These are phyloP conservation scores for Cajanus cajan DNA, from an alignment of 306 rosid genomes.

Conservation along the genomic window DNA sequence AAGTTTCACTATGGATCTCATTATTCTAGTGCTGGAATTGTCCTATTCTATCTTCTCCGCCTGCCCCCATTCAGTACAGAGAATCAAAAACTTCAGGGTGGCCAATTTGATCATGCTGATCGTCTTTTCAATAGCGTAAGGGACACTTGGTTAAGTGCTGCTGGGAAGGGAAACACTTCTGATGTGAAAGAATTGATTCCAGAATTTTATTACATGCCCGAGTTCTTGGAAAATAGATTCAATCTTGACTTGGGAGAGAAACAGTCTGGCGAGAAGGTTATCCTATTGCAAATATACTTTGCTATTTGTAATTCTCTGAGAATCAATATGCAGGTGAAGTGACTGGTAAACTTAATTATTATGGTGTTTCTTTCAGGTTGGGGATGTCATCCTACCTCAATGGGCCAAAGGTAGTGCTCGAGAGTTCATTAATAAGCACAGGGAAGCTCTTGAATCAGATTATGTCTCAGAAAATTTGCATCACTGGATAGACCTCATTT, in stretches of 20 bases:
- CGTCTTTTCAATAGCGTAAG: slow-evolving; percentile 94
- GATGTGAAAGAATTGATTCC: slow-evolving; percentile 99
- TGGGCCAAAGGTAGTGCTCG: slow-evolving; percentile 96
- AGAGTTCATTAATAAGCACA: slow-evolving; percentile 94
- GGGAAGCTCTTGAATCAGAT: slow-evolving; percentile 98
- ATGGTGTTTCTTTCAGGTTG: slow-evolving; percentile 62
- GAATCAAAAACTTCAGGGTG: slow-evolving; percentile 99
- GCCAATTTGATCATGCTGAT: slow-evolving; percentile 99
- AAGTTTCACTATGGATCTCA: slow-evolving; percentile 99
- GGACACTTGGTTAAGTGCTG: slow-evolving; percentile 98
- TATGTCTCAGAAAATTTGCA: slow-evolving; percentile 92
- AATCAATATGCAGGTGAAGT: slow-evolving; percentile 9
- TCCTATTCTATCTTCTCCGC: slow-evolving; percentile 94
- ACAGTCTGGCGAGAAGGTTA: slow-evolving; percentile 99
- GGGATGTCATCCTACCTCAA: slow-evolving; percentile 84
- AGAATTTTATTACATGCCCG: slow-evolving; percentile 97
- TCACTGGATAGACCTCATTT: slow-evolving; percentile 98
- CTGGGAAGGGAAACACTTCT: slow-evolving; percentile 98
- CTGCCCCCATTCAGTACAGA: slow-evolving; percentile 93
- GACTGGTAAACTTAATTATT: slow-evolving; percentile 22
- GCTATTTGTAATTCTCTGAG: slow-evolving; percentile 11
- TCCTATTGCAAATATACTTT: slow-evolving; percentile 6
- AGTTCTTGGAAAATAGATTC: slow-evolving; percentile 82
- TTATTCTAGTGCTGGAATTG: slow-evolving; percentile 99
- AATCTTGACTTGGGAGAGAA: slow-evolving; percentile 99